Base-by-base conservation (phyloP, 192 early-diverging fungal species). In the Podila minutissima region DNA sequence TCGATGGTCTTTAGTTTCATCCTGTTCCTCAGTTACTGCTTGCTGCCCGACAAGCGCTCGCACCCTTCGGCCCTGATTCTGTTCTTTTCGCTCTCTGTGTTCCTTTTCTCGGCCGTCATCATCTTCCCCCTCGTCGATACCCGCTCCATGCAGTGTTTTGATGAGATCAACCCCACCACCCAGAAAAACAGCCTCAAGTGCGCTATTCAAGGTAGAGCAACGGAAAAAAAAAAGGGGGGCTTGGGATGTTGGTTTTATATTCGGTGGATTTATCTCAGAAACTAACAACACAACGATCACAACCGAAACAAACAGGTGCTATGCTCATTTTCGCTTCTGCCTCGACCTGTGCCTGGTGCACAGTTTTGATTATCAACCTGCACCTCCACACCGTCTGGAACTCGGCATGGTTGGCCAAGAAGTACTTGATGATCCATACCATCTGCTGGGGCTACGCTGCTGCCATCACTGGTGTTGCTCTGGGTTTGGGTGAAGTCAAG, bases 371-470 rank as follows among this genome's bases (percentile, higher is more conserved):
- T 65, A 15, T 83, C 48, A 74, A 85, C 48, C 61, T 88, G 38
- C 87, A 88, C 49, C 19, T 89, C 10, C 85, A 89, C 69, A 87
- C 86, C 10, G 88, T 89, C 33, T 89, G 88, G 88, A 87, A 87
- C 57, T 83, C 82, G 9, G 86, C 84, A n/a, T 83, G 86, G 67
- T 75, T 87, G 24, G 66, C 71, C 31, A 76, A 74, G 19, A 72
- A 74, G 59, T 86, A 87, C 59, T 62, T 72, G 55, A 63, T 79
- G 10, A 29, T 89, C 5, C 68, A 89, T 26, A 22, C 68, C 9
- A 11, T 87, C 48, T 86, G 88, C 59, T 89, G 88, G 88, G 88
- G 85, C 35, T 76, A 74, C 28, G 86, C 88, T 48, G 38, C 58
- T 5, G 58, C 70, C 0, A 57, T 87, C 17, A 89, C 85, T 8